Base-by-base conservation (phyloP, 208 protist genomes). In the Trichomonas tenax region DNA sequence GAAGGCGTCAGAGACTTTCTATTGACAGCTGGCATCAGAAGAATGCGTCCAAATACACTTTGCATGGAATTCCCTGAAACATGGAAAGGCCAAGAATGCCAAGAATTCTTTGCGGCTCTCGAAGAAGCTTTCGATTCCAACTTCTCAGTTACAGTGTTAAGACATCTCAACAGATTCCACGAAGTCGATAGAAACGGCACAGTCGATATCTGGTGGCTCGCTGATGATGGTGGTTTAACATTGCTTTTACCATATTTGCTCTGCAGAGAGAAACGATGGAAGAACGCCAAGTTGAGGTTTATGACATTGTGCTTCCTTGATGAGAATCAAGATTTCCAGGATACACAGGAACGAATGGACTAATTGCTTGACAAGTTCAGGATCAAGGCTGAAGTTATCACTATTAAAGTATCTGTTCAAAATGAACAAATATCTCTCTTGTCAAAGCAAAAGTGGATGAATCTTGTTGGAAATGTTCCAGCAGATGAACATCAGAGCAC, bases 141-240 rank as follows among this genome's bases (percentile, higher is more conserved):
- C 10, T 93, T 40, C 45, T 51, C 44, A 3, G 17, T 93, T 17
- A 58, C 44, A 38, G 44, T 93, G 11, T 51, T 93, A 48, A 93
- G 86, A 51, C 41, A 93, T 26, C n/a, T 93, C 3, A 44, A 93
- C 41, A 48, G 14, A 38, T 51, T 44, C 26, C 34, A 11, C 15
- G 44, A 93, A 38, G 44, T 93, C n/a, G 44, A 93, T 26, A 41
- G 82, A 9, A 51, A 93, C 41, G 44, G 44, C 0, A 51, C 11
- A 40, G 51, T 96, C 31, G 96, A 96, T 63, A 84, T 96, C 44
- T 96, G 96, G 96, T 96, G 96, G 96, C 26, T 96, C 2, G 46
- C 38, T 72, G 96, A 96, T 63, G 96, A 96, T 82, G 96, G 96
- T 31, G 96, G 96, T 41, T 82, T 96, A 11, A 93, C 96, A 34